Conservation (phyloP, 2,329 filamentous ascomycete genomes). For the Fusarium guadeloupense region DNA sequence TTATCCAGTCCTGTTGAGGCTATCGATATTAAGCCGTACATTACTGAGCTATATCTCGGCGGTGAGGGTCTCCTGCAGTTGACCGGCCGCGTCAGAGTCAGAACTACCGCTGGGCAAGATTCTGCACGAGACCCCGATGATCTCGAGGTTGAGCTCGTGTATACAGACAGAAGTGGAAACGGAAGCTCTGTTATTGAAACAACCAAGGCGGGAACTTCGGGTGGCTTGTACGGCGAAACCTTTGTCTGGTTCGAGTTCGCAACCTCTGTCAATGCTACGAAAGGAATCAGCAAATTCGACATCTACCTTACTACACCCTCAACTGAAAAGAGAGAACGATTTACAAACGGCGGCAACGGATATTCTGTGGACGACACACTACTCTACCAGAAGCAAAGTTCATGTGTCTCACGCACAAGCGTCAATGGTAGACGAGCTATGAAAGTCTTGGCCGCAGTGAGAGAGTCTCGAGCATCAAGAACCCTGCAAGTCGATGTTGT, state of each 20-base stretch:
- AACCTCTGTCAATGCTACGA: constrained; percentile 28
- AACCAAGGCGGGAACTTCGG: constrained; percentile 25
- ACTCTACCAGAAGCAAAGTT: constrained; percentile 38
- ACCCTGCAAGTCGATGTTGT: constrained; percentile 15
- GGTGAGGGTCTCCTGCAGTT: constrained; percentile 33
- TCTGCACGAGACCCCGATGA: constrained; percentile 37
- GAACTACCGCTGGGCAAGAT: constrained; percentile 17
- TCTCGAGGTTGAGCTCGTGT: constrained; percentile 34
- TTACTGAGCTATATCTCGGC: constrained; percentile 40
- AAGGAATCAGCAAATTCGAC: constrained; percentile 44
- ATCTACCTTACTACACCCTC: constrained; percentile 40
- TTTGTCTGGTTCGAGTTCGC: constrained; percentile 47
- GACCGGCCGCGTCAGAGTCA: constrained; percentile 43
- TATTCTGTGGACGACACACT: constrained; percentile 42
- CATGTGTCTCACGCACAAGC: constrained; percentile 32
- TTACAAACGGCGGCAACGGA: constrained; percentile 38
- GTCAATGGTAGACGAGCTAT: constrained; percentile 3
- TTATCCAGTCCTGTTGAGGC: constrained; percentile 43
- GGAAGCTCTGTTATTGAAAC: background rate
- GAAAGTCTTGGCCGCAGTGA: constrained; percentile 6
- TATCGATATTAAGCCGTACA: constrained; percentile 47
- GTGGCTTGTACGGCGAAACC: constrained; percentile 41
- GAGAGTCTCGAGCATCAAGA: background rate
- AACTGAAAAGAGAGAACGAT: constrained; percentile 31
- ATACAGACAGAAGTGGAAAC: constrained; percentile 9